Percentiles rank a stretch among this genome's conserved stretches.
These are phyloP conservation scores for Diplodia seriata DNA, from an alignment of 2,329 filamentous ascomycete species.

Conservation along the genomic window DNA sequence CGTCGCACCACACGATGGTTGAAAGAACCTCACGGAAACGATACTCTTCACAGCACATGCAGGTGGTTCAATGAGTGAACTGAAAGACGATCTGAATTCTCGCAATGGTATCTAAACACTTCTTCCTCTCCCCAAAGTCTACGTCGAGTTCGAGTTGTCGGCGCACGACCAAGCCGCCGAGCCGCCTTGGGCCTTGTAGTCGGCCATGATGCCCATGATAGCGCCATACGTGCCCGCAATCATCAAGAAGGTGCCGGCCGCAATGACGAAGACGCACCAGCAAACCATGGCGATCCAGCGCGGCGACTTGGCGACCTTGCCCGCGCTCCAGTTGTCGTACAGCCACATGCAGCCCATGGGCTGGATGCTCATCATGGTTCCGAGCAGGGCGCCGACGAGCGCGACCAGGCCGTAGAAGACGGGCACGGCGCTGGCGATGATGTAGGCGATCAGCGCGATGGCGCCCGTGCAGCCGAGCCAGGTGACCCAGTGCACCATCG, in stretches of 20 bases:
- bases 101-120: too few relatives aligned
- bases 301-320: neutral
- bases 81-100: too few relatives aligned
- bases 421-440: conserved; percentile 58
- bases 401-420: conserved; percentile 63
- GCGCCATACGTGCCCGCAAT: conserved; percentile 1
- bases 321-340: conserved; percentile 42
- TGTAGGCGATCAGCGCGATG: conserved; percentile 54
- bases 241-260: conserved; percentile 1
- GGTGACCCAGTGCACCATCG: conserved; percentile 54
- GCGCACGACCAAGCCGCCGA: conserved; percentile 23
- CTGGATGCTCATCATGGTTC: conserved; percentile 62
- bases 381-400: conserved; percentile 60
- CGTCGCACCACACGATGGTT: too few relatives aligned
- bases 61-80: too few relatives aligned
- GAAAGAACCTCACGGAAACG: too few relatives aligned
- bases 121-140: neutral
- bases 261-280: conserved; percentile 18
- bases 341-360: conserved; percentile 62
- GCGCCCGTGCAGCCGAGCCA: conserved; percentile 58
- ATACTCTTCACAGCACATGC: too few relatives aligned
- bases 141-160: conserved; percentile 23
- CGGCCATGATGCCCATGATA: conserved; percentile 13
- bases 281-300: conserved; percentile 9
- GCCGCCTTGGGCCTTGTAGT: conserved; percentile 1